These are phyloP conservation scores for Durotheca rogersii DNA, from an alignment of 495 filamentous ascomycete genomes.

Conservation along the genomic window DNA sequence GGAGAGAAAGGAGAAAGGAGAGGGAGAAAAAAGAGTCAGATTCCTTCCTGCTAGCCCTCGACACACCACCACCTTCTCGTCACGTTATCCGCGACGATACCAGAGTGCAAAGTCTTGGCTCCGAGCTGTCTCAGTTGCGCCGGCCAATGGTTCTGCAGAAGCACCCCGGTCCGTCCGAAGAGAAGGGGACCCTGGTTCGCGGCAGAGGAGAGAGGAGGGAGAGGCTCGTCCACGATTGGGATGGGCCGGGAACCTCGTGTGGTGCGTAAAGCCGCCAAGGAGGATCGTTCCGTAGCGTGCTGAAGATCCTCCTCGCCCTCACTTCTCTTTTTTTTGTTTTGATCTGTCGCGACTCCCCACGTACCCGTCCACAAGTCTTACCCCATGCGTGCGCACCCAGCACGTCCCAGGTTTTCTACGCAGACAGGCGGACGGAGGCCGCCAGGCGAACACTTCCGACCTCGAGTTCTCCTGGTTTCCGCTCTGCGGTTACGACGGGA, in stretches of 20 bases:
- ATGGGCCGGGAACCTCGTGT: constrained; percentile 21
- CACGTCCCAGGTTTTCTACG: too few relatives aligned
- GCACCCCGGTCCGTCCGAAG: constrained; percentile 41
- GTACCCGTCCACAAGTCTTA: too few relatives aligned
- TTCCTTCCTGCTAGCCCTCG: too few relatives aligned
- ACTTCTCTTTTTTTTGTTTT: constrained; percentile 12
- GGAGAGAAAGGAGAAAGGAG: constrained; percentile 2
- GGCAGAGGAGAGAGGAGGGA: constrained; percentile 27
- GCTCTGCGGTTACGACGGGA: too few relatives aligned
- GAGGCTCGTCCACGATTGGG: constrained; percentile 45
- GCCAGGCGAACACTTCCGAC: too few relatives aligned
- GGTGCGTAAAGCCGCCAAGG: constrained; percentile 29
- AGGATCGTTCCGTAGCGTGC: constrained; percentile 33
- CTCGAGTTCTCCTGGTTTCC: constrained; percentile 5
- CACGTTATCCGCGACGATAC: constrained; percentile 45
- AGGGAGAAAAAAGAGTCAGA: not conserved
- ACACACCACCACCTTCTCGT: constrained; percentile 45
- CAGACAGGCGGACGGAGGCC: not conserved
- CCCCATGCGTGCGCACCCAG: too few relatives aligned
- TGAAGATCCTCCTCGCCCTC: constrained; percentile 19
- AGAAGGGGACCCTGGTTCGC: constrained; percentile 35
- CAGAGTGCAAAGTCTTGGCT: constrained; percentile 37
- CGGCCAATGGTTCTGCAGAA: constrained; percentile 38
- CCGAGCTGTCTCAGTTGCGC: constrained; percentile 30
- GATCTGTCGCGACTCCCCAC: constrained; percentile 17